Conservation (phyloP, 768 basidiomycete species). For the Russula earlei region DNA sequence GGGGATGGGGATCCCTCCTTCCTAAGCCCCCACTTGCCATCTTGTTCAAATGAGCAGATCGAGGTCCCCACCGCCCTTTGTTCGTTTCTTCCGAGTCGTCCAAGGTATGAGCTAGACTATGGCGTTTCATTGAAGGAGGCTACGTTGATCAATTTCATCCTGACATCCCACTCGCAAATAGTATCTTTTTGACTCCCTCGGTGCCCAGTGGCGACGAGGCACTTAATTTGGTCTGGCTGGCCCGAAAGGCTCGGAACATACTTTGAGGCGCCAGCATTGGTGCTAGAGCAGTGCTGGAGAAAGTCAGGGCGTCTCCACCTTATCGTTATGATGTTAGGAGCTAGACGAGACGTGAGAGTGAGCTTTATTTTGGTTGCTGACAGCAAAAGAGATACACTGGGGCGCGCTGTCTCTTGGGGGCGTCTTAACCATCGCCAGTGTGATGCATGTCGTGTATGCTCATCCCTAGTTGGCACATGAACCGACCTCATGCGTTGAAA, state of each 20-base stretch:
- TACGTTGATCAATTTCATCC: background rate
- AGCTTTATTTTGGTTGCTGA: background rate
- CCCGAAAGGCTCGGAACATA: background rate
- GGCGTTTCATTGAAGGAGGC: no score
- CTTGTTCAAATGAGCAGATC: no score
- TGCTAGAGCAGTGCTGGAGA: background rate
- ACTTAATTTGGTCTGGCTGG: background rate
- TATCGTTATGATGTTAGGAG: background rate
- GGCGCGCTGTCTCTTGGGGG: background rate
- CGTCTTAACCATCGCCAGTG: background rate
- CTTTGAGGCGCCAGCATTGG: background rate
- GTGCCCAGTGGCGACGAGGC: background rate
- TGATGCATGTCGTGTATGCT: background rate
- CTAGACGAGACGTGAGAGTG: background rate
- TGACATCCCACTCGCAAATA: background rate
- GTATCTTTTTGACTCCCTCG: background rate
- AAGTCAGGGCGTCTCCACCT: background rate
- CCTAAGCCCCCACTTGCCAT: no score
- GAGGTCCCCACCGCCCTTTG: background rate
- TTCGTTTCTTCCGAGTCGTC: no score
- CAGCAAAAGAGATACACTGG: background rate
- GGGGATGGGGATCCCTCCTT: no score
- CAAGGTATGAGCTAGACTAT: no score
- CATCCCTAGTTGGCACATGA: background rate
- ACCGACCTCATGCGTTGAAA: background rate